These are phyloP conservation scores for Viola odorata DNA, from an alignment of 345 rosid species.

Conservation along the genomic window DNA sequence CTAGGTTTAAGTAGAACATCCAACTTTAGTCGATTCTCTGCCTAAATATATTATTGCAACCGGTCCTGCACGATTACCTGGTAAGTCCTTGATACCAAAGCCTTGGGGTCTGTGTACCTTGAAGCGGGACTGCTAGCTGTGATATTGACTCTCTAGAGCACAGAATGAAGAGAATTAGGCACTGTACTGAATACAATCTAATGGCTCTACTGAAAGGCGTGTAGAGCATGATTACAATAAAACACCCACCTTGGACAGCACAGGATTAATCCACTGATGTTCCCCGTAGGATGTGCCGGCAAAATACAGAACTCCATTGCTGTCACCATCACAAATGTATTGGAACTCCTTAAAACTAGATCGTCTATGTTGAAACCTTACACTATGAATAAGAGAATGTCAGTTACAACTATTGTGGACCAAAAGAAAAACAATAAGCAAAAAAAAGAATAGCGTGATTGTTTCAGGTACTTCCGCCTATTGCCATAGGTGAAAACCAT, in stretches of 20 bases:
- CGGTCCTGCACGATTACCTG: conserved; percentile 40
- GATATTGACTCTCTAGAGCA: conserved; percentile 60
- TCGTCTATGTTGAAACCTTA: conserved; percentile 68
- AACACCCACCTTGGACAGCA: conserved; percentile 65
- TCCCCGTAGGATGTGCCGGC: conserved; percentile 87
- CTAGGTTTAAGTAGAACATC: no score
- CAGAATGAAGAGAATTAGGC: conserved; percentile 11
- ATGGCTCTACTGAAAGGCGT: not conserved
- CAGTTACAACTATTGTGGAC: not conserved
- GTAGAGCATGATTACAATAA: not conserved
- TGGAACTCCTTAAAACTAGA: conserved; percentile 96
- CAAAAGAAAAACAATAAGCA: no score
- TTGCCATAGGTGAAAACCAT: no score
- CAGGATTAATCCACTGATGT: conserved; percentile 98
- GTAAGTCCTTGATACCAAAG: conserved; percentile 73
- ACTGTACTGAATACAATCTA: not conserved
- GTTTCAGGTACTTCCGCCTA: no score
- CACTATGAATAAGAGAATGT: conserved; percentile 23
- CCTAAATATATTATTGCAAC: not conserved
- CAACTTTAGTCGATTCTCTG: no score
- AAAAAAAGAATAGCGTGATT: no score
- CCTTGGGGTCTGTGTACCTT: conserved; percentile 84
- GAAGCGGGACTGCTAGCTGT: conserved; percentile 81
- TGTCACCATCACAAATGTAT: conserved; percentile 95
- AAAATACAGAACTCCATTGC: conserved; percentile 84